These are phyloP conservation scores for Russula abietina DNA, from an alignment of 768 basidiomycete genomes.

Conservation along the genomic window DNA sequence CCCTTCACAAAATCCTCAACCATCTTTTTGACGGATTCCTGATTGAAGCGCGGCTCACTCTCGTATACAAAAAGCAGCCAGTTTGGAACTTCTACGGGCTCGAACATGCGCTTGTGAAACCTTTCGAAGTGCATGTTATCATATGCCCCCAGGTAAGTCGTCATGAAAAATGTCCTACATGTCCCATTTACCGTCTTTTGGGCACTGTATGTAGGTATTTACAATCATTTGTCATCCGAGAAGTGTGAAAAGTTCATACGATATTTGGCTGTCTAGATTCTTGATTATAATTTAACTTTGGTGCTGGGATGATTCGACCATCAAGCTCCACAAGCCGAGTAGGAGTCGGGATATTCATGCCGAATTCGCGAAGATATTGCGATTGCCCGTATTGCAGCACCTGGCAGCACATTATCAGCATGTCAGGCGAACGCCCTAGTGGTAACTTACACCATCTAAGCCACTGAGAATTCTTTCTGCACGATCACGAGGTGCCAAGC, in stretches of 20 bases:
- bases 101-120: slow-evolving; percentile 66
- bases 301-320: slow-evolving; percentile 58
- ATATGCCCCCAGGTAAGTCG: neutral
- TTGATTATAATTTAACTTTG: slow-evolving; percentile 57
- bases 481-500: slow-evolving; percentile 52
- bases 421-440: neutral
- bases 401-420: slow-evolving; percentile 32
- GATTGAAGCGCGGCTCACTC: slow-evolving; percentile 46
- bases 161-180: slow-evolving; percentile 42
- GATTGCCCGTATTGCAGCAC: slow-evolving; percentile 41
- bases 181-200: slow-evolving; percentile 69
- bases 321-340: slow-evolving; percentile 46
- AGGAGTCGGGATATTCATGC: slow-evolving; percentile 48
- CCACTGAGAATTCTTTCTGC: slow-evolving; percentile 49
- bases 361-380: slow-evolving; percentile 62
- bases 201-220: slow-evolving; percentile 37
- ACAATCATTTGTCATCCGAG: neutral
- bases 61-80: slow-evolving; percentile 70
- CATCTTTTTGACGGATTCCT: slow-evolving; percentile 45
- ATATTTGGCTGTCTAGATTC: slow-evolving; percentile 51
- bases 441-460: slow-evolving; percentile 41
- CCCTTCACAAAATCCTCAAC: slow-evolving; percentile 44
- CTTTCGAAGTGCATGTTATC: slow-evolving; percentile 31
- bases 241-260: slow-evolving; percentile 35
- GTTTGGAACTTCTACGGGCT: slow-evolving; percentile 43